phyloP scores from a whole-genome alignment of 805 yeast species.

The Priceomyces fermenticarens region DNA sequence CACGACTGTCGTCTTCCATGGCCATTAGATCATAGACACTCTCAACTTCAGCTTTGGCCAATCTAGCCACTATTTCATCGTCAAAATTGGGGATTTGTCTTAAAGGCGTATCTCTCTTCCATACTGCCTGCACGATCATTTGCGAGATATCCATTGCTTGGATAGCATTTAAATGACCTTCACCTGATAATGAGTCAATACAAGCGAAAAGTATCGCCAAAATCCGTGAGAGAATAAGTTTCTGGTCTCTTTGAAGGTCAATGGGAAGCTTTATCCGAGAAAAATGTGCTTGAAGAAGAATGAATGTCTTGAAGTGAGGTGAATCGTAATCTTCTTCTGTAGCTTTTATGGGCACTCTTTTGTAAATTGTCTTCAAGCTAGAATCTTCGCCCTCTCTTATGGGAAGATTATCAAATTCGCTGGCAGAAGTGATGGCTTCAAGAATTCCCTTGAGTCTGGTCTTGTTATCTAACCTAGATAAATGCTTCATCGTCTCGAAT shows the following conservation, averaged over 20 bases:
- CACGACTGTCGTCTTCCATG: constrained; percentile 75
- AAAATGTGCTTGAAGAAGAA: constrained; percentile 78
- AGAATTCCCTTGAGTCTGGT: constrained; percentile 61
- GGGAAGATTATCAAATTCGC: constrained; percentile 67
- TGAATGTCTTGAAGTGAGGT: constrained; percentile 66
- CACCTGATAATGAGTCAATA: constrained; percentile 74
- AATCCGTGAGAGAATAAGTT: constrained; percentile 46
- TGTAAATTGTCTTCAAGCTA: constrained; percentile 48
- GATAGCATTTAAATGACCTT: constrained; percentile 75
- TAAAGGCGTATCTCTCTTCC: constrained; percentile 77
- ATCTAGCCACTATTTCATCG: constrained; percentile 49
- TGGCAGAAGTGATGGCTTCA: constrained; percentile 62
- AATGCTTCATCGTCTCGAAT: constrained; percentile 62
- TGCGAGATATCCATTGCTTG: constrained; percentile 85
- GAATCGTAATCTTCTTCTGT: constrained; percentile 40
- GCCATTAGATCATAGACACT: constrained; percentile 78
- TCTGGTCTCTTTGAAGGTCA: constrained; percentile 60
- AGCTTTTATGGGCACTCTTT: constrained; percentile 61
- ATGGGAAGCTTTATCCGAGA: constrained; percentile 58
- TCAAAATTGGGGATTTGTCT: constrained; percentile 75
- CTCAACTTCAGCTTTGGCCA: constrained; percentile 54
- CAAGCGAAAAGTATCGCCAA: constrained; percentile 59
- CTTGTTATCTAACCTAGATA: constrained; percentile 50
- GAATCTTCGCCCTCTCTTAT: constrained; percentile 60
- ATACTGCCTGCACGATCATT: constrained; percentile 81